Base-by-base conservation (phyloP, 495 filamentous ascomycete genomes). In the Aspergillus biplanus region DNA sequence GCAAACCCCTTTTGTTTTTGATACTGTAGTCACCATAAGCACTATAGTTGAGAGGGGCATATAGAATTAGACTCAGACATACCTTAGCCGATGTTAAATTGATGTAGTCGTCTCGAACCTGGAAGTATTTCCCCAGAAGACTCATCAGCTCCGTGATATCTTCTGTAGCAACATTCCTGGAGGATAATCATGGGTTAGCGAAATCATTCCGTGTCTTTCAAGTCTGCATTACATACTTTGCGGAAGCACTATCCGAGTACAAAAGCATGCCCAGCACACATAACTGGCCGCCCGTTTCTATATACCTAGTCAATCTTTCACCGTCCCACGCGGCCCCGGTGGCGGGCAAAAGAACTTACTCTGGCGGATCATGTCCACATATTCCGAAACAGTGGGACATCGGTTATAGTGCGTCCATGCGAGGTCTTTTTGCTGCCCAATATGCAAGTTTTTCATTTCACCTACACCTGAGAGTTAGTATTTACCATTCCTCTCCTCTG, bases 401-500 rank as follows among this genome's bases (percentile, higher is more conserved):
- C n/a, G 39, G 39, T 44, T 44, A n/a, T 44, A 44, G 39, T 44
- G 39, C 39, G 39, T 44, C 39, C 39, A 44, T 11, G 39, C 11
- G 39, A 44, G 39, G 39, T 44, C 39, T 6, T 12, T 4, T 44
- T 44, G 39, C n/a, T 44, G 39, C 11, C 39, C 39, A 12, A 44
- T 44, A 44, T 44, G 39, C n/a, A 44, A 44, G n/a, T 44, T 44
- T 44, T 44, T 4, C 39, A 44, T 44, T 44, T 44, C 39, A 44
- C 7, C 39, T 44, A 44, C 15, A 44, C 39, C 39, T n/a, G 7
- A 44, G 21, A 27, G 21, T 27, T 27, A 27, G 21, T 27, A 44
- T 44, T n/a, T 4, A 9, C 39, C n/a, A 11, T 44, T 11, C n/a
- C 11, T 44, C 39, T n/a, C 39, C 3, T 44, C 11, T 6, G 8